Conservation (phyloP, 169 alveolate genomes). For the Cryptosporidium sp. region DNA sequence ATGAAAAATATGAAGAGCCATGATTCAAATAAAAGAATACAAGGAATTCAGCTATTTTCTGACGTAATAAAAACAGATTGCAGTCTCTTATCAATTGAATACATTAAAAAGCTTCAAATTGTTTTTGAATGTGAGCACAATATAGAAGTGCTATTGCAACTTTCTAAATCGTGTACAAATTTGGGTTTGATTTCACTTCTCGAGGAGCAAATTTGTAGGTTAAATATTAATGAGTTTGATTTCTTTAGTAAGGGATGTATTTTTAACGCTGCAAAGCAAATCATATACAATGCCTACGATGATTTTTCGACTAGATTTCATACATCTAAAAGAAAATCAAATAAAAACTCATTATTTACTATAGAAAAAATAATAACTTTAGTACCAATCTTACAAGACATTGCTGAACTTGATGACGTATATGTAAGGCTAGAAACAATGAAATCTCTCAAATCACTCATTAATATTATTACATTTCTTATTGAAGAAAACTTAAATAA, state of each 20-base stretch:
- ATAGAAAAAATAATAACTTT: conserved; percentile 11
- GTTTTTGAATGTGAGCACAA: conserved; percentile 62
- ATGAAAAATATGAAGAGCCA: conserved; percentile 23
- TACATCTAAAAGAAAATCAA: not conserved
- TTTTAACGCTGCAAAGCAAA: not conserved
- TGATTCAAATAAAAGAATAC: conserved; percentile 33
- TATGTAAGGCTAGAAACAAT: conserved; percentile 61
- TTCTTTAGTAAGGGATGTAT: not conserved
- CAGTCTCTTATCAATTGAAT: not conserved
- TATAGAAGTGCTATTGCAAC: conserved; percentile 41
- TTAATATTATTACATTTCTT: conserved; percentile 36
- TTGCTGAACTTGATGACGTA: conserved; percentile 67
- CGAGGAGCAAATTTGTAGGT: not conserved
- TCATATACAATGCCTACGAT: not conserved
- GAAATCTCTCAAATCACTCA: conserved; percentile 46
- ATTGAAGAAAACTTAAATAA: conserved; percentile 23
- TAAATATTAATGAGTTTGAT: conserved; percentile 16
- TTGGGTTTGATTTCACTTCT: conserved; percentile 39
- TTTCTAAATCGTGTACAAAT: conserved; percentile 40
- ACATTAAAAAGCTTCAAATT: conserved; percentile 3
- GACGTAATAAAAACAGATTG: conserved; percentile 10
- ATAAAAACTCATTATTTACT: not conserved
- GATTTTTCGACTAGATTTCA: not conserved
- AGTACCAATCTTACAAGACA: conserved; percentile 67
- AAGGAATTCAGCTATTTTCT: conserved; percentile 16